Conservation (phyloP, 371 early-diverging fungal species). For the Mortierella sp. region DNA sequence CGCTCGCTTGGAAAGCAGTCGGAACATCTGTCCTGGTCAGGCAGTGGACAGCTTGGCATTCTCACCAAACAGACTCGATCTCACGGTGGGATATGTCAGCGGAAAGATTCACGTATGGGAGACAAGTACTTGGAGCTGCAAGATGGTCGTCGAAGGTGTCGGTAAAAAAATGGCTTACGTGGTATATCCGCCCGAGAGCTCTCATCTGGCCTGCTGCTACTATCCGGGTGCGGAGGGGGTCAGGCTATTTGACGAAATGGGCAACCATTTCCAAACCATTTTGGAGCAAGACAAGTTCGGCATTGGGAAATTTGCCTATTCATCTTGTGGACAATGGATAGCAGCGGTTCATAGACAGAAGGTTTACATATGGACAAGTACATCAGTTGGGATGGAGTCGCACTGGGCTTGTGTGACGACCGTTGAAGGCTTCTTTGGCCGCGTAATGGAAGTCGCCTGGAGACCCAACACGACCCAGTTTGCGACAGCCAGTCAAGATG, state of each 20-base stretch:
- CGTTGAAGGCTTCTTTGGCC: neutral
- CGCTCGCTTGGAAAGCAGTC: neutral
- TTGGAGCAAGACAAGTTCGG: no score
- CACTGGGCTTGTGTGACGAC: neutral
- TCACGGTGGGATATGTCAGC: no score
- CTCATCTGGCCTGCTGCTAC: no score
- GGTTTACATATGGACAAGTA: neutral
- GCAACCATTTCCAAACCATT: no score
- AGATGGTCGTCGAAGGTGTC: no score
- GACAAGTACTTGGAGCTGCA: no score
- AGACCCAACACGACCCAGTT: neutral
- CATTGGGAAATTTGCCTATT: neutral
- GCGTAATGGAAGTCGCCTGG: neutral
- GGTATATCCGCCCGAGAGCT: no score
- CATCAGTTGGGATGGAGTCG: neutral
- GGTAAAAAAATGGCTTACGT: no score
- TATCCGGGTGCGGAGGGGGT: no score
- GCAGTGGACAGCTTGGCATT: no score
- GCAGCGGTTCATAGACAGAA: neutral
- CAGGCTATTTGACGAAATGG: neutral
- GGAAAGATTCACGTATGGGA: no score
- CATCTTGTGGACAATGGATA: neutral
- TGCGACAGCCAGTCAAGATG: neutral
- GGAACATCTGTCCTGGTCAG: neutral
- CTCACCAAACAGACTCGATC: no score